Base-by-base conservation (phyloP, 306 rosid species). In the Quercus suber region DNA sequence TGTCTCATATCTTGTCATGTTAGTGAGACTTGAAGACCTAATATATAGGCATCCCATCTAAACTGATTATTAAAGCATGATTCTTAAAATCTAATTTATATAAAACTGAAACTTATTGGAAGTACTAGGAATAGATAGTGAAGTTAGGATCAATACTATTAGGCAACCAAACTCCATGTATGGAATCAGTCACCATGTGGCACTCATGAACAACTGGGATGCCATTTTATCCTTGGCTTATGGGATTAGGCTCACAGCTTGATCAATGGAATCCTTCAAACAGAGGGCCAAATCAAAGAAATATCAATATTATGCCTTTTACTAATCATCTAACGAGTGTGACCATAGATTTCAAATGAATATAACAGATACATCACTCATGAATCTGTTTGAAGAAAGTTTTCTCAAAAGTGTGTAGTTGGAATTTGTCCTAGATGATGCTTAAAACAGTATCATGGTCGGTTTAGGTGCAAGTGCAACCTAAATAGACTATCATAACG, bases 11-110 rank as follows among this genome's bases (percentile, higher is more conserved):
- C 7, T 25, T 49, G 49, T 65, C 17, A 81, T 61, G 45, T 55
- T 67, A 78, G 25, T 61, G 73, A 81, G 69, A 41, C 71, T 58
- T 58, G 49, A 76, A 71, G 61, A 67, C 76, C 60, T 59, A 6
- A 58, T 49, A 52, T 74, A 21, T 63, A 25, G 49, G 74, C 52
- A 63, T 53, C 52, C 17, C 67, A 12, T 15, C 76, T 71, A 9
- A 70, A 74, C 17, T 61, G 65, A 59, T 21, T 23, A 59, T 59
- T 59, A 28, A 59, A 59, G 65, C 65, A 23, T 59, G 65, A 59
- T 13, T 59, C 18, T 27, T 59, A 23, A 59, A 10, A 49, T 10
- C 45, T 10, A 3, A 49, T 49, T 20, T 59, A 8, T 21, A 23
- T 20, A 59, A 64, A 64, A 17, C 45, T 64, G 70, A 4, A 6